These are phyloP conservation scores for Backusella tuberculispora DNA, from an alignment of 192 early-diverging fungal genomes.

Conservation along the genomic window DNA sequence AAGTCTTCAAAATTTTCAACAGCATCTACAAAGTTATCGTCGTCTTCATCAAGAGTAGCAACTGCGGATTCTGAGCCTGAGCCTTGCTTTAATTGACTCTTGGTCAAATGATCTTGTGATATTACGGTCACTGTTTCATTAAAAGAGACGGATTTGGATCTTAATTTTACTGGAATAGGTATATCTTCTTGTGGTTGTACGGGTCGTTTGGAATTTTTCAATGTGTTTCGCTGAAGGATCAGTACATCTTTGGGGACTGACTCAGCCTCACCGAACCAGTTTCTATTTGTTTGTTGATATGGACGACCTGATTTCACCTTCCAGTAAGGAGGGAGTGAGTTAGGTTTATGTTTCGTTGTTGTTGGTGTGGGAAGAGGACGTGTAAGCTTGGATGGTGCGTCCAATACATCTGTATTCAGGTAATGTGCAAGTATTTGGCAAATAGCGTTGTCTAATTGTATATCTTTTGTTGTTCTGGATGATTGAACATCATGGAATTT, in stretches of 20 bases:
- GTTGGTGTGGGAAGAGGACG: not conserved
- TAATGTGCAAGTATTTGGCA: slow-evolving; percentile 15
- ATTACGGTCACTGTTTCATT: slow-evolving; percentile 19
- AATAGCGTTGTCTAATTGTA: slow-evolving; percentile 13
- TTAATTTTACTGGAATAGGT: not conserved
- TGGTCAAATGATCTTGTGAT: not conserved
- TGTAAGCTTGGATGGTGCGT: not conserved
- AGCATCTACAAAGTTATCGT: slow-evolving; percentile 20
- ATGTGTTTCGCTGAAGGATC: not conserved
- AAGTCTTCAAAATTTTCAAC: slow-evolving; percentile 5
- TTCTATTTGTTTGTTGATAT: slow-evolving; percentile 11
- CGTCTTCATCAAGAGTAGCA: slow-evolving; percentile 8
- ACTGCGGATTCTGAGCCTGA: not conserved
- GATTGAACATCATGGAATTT: slow-evolving; percentile 14
- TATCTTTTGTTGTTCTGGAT: slow-evolving; percentile 17
- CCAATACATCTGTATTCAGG: not conserved
- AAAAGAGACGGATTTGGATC: slow-evolving; percentile 26
- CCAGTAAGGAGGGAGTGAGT: slow-evolving; percentile 1
- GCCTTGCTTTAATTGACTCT: slow-evolving; percentile 8
- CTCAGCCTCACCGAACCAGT: not conserved
- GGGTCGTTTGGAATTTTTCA: not conserved
- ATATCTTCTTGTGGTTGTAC: not conserved
- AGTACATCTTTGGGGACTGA: not conserved
- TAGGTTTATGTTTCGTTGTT: not conserved
- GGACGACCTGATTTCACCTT: not conserved